Base-by-base conservation (phyloP, 148 eudicot species). In the Diospyros lotus region DNA sequence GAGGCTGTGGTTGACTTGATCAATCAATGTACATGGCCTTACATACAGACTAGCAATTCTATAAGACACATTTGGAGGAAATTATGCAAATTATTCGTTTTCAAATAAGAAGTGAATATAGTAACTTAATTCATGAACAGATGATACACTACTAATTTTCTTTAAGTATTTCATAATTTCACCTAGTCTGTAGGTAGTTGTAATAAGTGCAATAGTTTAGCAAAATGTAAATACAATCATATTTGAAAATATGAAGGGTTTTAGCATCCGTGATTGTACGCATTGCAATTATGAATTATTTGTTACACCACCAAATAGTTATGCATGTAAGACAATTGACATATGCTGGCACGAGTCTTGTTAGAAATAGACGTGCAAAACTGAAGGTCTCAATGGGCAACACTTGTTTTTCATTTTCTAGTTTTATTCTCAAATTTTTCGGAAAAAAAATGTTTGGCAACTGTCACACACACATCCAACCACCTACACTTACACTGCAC, bases 1-100 rank as follows among this genome's bases (percentile, higher is more conserved):
- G 11, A 68, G 9, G 2, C 38, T 2, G 44, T 75, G 40, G 67
- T 72, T 55, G 48, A 17, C 66, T n/a, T n/a, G 12, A 75, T 58
- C 54, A 46, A 41, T 38, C 42, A 46, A 50, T 56, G 52, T 44
- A 68, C 66, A 73, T 66, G 72, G 64, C 63, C 38, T 11, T 43
- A 15, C 5, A 4, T 58, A 58, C 66, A 38, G 50, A 71, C 28
- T 77, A 45, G 63, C 65, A 44, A 77, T 44, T 55, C n/a, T 44
- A n/a, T 71, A 11, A 71, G 11, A 1, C 2, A 66, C 71, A 56
- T 10, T 8, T 4, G 4, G 9, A 4, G 43, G 2, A 42, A 58
- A 38, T 1, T 4, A 17, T 12, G 41, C n/a, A 6, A 64, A 62
- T 45, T 71, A 62, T 53, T 70, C 18, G 46, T 4, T n/a, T 40